Base-by-base conservation (phyloP, 805 yeast species). In the Candida parachauliodes region DNA sequence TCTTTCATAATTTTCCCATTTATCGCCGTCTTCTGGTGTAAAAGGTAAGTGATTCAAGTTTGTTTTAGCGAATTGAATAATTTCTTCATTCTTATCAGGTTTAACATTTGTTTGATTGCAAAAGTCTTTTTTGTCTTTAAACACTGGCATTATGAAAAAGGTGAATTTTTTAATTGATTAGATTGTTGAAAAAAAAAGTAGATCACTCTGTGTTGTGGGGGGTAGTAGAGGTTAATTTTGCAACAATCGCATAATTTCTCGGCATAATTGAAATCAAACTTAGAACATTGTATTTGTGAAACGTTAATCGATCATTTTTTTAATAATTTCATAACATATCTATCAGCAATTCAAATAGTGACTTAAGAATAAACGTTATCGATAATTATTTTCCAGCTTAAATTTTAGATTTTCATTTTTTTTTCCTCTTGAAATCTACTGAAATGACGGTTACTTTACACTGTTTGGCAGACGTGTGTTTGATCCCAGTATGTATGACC, bases 401-500 rank as follows among this genome's bases (percentile, higher is more conserved):
- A n/a, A n/a, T n/a, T n/a, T n/a, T n/a, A n/a, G n/a, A n/a, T 25
- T 25, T 25, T 12, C 5, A 10, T 25, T 25, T 12, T 11, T 11
- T 25, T 25, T 12, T 25, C n/a, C 14, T 9, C n/a, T n/a, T 8
- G 14, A n/a, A 5, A 24, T 7, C 17, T 14, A 5, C 11, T 15
- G 24, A 30, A 3, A 42, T 37, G 44, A 45, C 48, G 43, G 76
- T 76, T 12, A 60, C 61, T 23, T 46, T 86, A 11, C 74, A 75
- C 46, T 87, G 95, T 61, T 67, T 85, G 29, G 96, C 95, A 1
- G 96, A 88, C 51, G 77, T 88, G 15, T 88, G 96, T 51, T 66
- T 88, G 50, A 79, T 88, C 40, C 96, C 96, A 34, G 44, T 40
- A 40, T 6, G 44, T 40, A 29, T 77, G 61, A 42, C 83, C 68